These are phyloP conservation scores for Saccharata proteae DNA, from an alignment of 2,329 filamentous ascomycete genomes.

Conservation along the genomic window DNA sequence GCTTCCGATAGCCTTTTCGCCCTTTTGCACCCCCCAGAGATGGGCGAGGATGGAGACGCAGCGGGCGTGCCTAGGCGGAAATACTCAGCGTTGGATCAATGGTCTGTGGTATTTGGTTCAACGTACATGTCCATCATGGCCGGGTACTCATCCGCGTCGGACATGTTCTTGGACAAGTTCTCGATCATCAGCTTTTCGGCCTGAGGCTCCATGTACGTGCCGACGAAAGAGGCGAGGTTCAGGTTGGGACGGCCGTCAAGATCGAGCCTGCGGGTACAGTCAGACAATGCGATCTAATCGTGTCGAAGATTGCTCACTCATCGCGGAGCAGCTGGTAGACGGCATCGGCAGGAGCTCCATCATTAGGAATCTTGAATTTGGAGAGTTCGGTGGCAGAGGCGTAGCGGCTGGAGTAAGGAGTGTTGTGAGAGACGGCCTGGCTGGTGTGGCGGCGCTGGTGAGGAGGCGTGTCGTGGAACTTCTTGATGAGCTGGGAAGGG, in stretches of 20 bases:
- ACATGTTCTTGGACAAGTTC: constrained; percentile 59
- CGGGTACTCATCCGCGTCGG: constrained; percentile 46
- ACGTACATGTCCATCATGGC: constrained; percentile 23
- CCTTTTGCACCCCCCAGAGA: constrained; percentile 50
- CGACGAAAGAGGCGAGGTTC: constrained; percentile 57
- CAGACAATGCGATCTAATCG: neutral
- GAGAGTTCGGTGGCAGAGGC: constrained; percentile 42
- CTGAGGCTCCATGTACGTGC: constrained; percentile 59
- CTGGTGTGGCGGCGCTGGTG: constrained; percentile 26
- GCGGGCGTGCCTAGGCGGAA: constrained; percentile 48
- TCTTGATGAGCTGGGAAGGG: constrained; percentile 43
- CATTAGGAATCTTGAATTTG: constrained; percentile 46
- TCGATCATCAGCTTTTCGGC: constrained; percentile 54
- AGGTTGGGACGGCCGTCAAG: constrained; percentile 55
- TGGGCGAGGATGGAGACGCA: constrained; percentile 58
- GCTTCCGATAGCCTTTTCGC: constrained; percentile 53
- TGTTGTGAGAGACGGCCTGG: constrained; percentile 39
- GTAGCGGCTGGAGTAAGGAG: constrained; percentile 46
- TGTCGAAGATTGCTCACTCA: constrained; percentile 13
- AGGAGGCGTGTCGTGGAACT: constrained; percentile 35
- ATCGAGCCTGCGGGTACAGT: constrained; percentile 29
- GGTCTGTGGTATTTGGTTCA: constrained; percentile 40
- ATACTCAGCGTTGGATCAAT: neutral
- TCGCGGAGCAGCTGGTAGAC: constrained; percentile 49
- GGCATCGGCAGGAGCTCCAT: constrained; percentile 48